These are phyloP conservation scores for Microdochium paspali DNA, from an alignment of 2,329 filamentous ascomycete genomes.

Conservation along the genomic window DNA sequence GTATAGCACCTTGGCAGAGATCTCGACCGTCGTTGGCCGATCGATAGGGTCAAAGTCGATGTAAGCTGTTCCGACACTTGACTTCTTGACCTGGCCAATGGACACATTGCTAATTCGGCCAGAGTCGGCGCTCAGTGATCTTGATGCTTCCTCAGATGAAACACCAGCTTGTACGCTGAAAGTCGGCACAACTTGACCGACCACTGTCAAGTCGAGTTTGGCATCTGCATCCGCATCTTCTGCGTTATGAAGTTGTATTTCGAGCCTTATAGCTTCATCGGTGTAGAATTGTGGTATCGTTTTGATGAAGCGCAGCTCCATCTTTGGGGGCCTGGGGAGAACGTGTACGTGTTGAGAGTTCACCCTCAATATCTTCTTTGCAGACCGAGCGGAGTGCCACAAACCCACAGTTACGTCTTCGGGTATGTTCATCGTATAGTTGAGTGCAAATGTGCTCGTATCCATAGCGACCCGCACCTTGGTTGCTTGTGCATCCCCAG, in stretches of 20 bases:
- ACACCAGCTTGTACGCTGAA: slow-evolving; percentile 31
- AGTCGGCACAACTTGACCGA: slow-evolving; percentile 44
- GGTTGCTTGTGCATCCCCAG: slow-evolving; percentile 63
- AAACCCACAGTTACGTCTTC: slow-evolving; percentile 29
- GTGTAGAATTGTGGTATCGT: slow-evolving; percentile 70
- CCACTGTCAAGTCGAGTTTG: slow-evolving; percentile 58
- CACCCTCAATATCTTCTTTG: slow-evolving; percentile 35
- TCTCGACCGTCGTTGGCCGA: slow-evolving; percentile 47
- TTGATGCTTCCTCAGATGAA: slow-evolving; percentile 21
- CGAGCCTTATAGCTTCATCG: slow-evolving; percentile 63
- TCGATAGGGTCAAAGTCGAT: slow-evolving; percentile 41
- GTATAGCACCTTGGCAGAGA: slow-evolving; percentile 69
- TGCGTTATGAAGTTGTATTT: slow-evolving; percentile 65
- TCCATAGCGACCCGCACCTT: slow-evolving; percentile 55
- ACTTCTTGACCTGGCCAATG: slow-evolving; percentile 37
- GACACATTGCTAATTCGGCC: slow-evolving; percentile 29
- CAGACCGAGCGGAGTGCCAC: slow-evolving; percentile 39
- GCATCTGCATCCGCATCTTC: slow-evolving; percentile 73
- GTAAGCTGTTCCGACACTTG: slow-evolving; percentile 30
- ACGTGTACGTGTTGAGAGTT: slow-evolving; percentile 56
- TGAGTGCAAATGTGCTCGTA: slow-evolving; percentile 56
- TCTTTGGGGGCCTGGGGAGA: slow-evolving; percentile 82
- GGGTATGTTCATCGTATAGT: slow-evolving; percentile 50
- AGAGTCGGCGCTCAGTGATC: slow-evolving; percentile 27
- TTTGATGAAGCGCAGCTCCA: slow-evolving; percentile 61